These are phyloP conservation scores for Mycena albidolilacea DNA, from an alignment of 768 basidiomycete genomes.

Conservation along the genomic window DNA sequence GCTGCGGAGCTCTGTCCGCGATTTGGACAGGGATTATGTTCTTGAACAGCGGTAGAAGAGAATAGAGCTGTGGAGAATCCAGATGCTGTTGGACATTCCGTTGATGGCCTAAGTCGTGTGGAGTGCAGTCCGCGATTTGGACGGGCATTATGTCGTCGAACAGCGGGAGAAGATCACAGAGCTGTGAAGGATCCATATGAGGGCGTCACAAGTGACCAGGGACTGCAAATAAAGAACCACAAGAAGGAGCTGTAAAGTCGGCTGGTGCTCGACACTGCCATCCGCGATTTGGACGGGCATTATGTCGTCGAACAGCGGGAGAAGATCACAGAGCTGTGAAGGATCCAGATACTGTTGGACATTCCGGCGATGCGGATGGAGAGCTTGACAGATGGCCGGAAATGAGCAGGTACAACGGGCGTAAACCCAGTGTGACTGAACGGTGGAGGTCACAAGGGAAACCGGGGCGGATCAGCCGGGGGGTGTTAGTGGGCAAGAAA, in stretches of 20 bases:
- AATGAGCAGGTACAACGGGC: background rate
- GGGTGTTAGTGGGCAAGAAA: no score
- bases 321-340: background rate
- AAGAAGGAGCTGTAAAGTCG: background rate
- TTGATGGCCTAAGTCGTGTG: no score
- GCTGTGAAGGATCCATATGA: background rate
- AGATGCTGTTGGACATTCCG: no score
- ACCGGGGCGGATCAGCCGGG: no score
- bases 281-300: background rate
- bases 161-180: no score
- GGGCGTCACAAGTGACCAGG: background rate
- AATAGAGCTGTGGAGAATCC: no score
- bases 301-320: background rate
- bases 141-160: no score
- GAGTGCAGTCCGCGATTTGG: no score
- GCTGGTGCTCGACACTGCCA: background rate
- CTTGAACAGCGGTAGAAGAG: no score
- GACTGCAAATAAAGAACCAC: background rate
- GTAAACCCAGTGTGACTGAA: background rate
- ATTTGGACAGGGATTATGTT: no score
- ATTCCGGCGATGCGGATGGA: background rate
- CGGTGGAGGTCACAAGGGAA: no score
- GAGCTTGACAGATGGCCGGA: background rate
- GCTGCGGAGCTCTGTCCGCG: no score
- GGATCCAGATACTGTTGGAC: background rate